Evolutionary conservation across 495 filamentous ascomycete genomes (phyloP).

Genomic region (Hapsidospora chrysogenum): DNA sequence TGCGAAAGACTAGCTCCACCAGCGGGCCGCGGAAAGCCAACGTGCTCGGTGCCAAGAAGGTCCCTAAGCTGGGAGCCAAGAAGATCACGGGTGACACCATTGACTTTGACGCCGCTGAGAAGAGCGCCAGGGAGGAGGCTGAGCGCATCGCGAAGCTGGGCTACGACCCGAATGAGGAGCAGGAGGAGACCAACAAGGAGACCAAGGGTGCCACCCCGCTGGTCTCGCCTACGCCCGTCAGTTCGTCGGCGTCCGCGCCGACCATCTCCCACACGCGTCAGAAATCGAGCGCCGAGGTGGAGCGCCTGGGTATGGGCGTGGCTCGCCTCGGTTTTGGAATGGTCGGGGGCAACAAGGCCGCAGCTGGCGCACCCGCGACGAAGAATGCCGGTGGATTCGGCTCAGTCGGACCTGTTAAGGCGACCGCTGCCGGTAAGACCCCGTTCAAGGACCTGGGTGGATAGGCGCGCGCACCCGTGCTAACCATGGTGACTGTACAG

Average conservation of each 20-base stretch:
- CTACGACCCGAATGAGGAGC: slow-evolving; percentile 87
- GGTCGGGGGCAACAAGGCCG: slow-evolving; percentile 47
- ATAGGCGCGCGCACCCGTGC: slow-evolving; percentile 1
- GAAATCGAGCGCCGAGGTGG: slow-evolving; percentile 52
- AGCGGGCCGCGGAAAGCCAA: slow-evolving; percentile 57
- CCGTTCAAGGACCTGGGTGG: too few species aligned
- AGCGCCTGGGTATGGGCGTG: slow-evolving; percentile 84
- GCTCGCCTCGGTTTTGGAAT: slow-evolving; percentile 82
- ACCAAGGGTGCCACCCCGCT: slow-evolving; percentile 34
- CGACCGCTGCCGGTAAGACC: slow-evolving; percentile 55
- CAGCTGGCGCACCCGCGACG: slow-evolving; percentile 34
- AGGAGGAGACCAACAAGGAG: slow-evolving; percentile 38
- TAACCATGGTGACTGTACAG: slow-evolving; percentile 13
- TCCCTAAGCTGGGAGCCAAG: slow-evolving; percentile 72
- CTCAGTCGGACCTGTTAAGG: slow-evolving; percentile 55
- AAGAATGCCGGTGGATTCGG: slow-evolving; percentile 69
- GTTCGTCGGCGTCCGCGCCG: slow-evolving; percentile 42
- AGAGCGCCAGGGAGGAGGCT: slow-evolving; percentile 92
- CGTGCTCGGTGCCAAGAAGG: slow-evolving; percentile 80
- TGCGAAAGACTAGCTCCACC: slow-evolving; percentile 50
- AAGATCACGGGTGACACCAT: slow-evolving; percentile 64
- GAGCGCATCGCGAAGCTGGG: slow-evolving; percentile 94
- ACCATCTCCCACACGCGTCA: slow-evolving; percentile 42
- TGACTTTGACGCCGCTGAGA: slow-evolving; percentile 94
- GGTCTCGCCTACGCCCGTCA: slow-evolving; percentile 58